Base-by-base conservation (phyloP, 768 basidiomycete genomes). In the Lepiota venenata region DNA sequence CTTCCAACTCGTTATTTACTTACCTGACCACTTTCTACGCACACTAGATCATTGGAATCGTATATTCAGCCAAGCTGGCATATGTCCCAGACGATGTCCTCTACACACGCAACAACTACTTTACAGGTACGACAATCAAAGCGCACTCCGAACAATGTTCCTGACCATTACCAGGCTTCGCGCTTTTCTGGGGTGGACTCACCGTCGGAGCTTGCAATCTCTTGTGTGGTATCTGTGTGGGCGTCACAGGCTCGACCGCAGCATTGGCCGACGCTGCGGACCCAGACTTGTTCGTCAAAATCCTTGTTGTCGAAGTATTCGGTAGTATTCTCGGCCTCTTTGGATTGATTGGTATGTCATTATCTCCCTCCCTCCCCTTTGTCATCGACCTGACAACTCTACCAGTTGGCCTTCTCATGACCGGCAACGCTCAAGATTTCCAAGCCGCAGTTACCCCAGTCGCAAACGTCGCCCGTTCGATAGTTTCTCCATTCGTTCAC, bases 131-230 rank as follows among this genome's bases (percentile, higher is more conserved):
- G 53, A 85, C 54, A 32, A 69, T 36, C 18, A 20, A 35, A 8
- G 45, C 4, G 15, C 7, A 16, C 35, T 48, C 43, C 43, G 11
- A 21, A 18, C 39, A 57, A 37, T 47, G 20, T 16, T 46, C 43
- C 16, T 51, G 20, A 29, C 25, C 12, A 21, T 18, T 11, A n/a
- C 6, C 60, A 92, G 92, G 93, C 4, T 98, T 83, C 63, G 88
- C 96, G 2, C 79, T 98, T 47, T 98, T 99, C 79, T 98, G 95
- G 88, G 95, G 94, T 20, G 97, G 97, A 27, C 73, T 98, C 32
- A 94, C 93, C 2, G 95, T 96, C 25, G 97, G 97, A 14, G 66
- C 84, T 3, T 98, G 96, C 72, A 98, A 98, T 70, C 80, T 98
- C 21, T 79, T 99, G 18, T 98, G 97, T 57, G 97, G 97, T 57